Conservation (phyloP, 148 eudicot genomes). For the Salicornia ramosissima region DNA sequence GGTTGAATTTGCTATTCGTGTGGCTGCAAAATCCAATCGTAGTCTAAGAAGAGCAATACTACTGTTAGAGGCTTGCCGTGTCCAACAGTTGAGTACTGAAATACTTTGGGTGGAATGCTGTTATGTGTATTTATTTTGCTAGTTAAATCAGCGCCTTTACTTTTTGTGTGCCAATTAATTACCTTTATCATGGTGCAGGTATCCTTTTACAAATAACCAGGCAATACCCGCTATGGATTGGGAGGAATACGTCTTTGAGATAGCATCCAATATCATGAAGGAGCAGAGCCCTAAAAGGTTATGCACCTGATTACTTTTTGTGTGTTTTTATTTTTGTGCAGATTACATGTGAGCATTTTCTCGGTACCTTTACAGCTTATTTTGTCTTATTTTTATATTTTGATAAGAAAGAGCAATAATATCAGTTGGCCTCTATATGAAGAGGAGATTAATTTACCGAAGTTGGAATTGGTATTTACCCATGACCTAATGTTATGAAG, state of each 20-base stretch:
- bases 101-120: not conserved
- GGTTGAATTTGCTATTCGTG: slow-evolving; percentile 67
- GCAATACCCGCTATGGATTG: slow-evolving; percentile 88
- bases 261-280: slow-evolving; percentile 85
- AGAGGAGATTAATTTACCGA: too few species aligned
- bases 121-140: not conserved
- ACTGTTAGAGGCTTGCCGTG: slow-evolving; percentile 81
- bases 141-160: too few species aligned
- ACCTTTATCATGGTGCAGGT: slow-evolving; percentile 39
- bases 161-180: not conserved
- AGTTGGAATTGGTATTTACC: too few species aligned
- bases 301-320: not conserved
- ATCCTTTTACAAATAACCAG: slow-evolving; percentile 80
- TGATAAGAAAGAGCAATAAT: too few species aligned
- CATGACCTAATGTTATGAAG: too few species aligned
- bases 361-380: too few species aligned
- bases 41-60: slow-evolving; percentile 89
- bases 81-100: slow-evolving; percentile 66
- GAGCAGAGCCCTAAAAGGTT: slow-evolving; percentile 99
- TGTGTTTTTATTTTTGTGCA: not conserved
- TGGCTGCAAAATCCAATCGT: slow-evolving; percentile 78
- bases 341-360: not conserved
- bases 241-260: slow-evolving; percentile 86
- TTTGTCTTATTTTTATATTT: too few species aligned
- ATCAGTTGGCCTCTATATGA: too few species aligned